A percentile compares a stretch with the other conserved stretches of the same genome.
phyloP scores from a whole-genome alignment of 108 stramenopile genomes.

The Fragilaria radians region DNA sequence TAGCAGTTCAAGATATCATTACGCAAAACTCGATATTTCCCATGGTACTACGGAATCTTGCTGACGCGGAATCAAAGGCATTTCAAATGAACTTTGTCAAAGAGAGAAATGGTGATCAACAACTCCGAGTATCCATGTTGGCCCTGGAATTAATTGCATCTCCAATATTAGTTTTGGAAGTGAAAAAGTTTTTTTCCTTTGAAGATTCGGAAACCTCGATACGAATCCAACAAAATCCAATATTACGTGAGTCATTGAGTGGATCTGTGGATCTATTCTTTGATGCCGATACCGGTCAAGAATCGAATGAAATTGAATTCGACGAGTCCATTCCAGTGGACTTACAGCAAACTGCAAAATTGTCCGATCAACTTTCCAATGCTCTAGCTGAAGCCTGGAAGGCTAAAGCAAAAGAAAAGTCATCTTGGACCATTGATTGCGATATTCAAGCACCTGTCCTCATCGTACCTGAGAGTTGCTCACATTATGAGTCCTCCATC shows the following conservation, averaged over 20 bases:
- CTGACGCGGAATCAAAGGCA: conserved; percentile 23
- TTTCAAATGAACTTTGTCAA: conserved; percentile 50
- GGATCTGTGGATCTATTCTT: conserved; percentile 81
- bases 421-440: conserved; percentile 62
- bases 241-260: conserved; percentile 52
- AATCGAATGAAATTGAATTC: too few relatives aligned
- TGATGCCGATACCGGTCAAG: conserved; percentile 49
- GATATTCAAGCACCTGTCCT: conserved; percentile 77
- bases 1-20: conserved; percentile 58
- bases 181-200: conserved; percentile 51
- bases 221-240: conserved; percentile 32
- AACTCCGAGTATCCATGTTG: conserved; percentile 45
- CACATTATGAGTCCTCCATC: conserved; percentile 38
- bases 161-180: conserved; percentile 47
- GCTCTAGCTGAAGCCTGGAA: conserved; percentile 80
- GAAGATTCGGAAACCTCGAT: not conserved
- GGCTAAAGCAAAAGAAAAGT: conserved; percentile 53
- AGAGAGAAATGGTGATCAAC: conserved; percentile 59
- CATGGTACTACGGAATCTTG: conserved; percentile 36
- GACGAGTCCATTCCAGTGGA: not conserved
- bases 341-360: conserved; percentile 12
- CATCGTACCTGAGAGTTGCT: conserved; percentile 70
- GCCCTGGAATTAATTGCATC: conserved; percentile 78
- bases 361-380: conserved; percentile 51
- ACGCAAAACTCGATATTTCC: conserved; percentile 61